phyloP scores from a whole-genome alignment of 2,329 filamentous ascomycete genomes.

The Aureobasidium mangrovei region DNA sequence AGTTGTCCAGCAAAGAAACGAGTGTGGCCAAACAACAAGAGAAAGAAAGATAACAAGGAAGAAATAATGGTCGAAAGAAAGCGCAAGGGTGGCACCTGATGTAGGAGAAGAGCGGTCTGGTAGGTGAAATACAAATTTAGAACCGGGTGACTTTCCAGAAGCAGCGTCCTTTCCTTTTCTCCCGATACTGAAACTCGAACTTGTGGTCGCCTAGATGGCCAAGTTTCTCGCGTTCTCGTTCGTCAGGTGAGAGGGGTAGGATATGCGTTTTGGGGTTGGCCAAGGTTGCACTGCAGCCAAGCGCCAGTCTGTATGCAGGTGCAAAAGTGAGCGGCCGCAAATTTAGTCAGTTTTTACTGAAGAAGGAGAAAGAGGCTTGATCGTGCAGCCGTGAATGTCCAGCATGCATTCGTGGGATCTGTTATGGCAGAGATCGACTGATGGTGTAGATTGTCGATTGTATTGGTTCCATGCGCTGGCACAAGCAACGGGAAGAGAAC shows the following conservation, averaged over 20 bases:
- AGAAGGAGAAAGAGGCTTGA: not conserved
- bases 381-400: not conserved
- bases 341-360: not conserved
- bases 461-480: not conserved
- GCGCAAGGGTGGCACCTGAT: not conserved
- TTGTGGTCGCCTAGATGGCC: not conserved
- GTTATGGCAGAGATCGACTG: not conserved
- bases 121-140: not conserved
- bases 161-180: not conserved
- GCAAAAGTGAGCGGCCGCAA: not conserved
- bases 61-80: not conserved
- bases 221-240: not conserved
- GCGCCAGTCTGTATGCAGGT: conserved; percentile 2
- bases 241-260: not conserved
- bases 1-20: not conserved
- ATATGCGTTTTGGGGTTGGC: not conserved
- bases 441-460: not conserved
- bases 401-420: not conserved
- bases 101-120: not conserved
- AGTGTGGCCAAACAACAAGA: not conserved
- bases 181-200: not conserved
- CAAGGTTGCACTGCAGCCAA: conserved; percentile 11
- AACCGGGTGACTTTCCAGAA: conserved; percentile 6
- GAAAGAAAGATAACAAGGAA: not conserved
- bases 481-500: not conserved